These are phyloP conservation scores for Candida sanyiensis DNA, from an alignment of 805 yeast genomes.

Conservation along the genomic window DNA sequence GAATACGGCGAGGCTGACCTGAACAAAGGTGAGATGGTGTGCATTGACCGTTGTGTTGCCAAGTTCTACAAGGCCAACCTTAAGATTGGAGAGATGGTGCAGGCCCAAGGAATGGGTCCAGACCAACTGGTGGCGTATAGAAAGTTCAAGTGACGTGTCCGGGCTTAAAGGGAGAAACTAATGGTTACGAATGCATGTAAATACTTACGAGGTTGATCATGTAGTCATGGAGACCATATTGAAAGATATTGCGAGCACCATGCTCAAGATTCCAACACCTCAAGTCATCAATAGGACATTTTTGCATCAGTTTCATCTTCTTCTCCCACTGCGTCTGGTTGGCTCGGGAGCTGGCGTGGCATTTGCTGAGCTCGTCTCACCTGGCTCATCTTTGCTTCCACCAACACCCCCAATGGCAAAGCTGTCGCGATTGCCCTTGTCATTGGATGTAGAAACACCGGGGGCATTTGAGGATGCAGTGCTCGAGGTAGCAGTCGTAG, in stretches of 20 bases:
- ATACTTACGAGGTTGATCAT: conserved; percentile 1
- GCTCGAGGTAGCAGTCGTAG: conserved; percentile 5
- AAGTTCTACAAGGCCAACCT: conserved; percentile 75
- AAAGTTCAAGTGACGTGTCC: conserved; percentile 11
- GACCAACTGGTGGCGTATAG: conserved; percentile 21
- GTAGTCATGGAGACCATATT: too few relatives aligned
- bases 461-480: too few relatives aligned
- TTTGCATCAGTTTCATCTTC: too few relatives aligned
- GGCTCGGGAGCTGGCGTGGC: conserved; percentile 15
- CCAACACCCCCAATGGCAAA: conserved; percentile 10
- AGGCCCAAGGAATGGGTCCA: conserved; percentile 21
- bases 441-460: too few relatives aligned
- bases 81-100: conserved; percentile 45
- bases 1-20: conserved; percentile 82
- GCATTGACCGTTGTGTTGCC: conserved; percentile 81
- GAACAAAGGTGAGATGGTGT: conserved; percentile 75
- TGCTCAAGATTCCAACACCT: too few relatives aligned
- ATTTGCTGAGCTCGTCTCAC: conserved; percentile 6
- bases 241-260: too few relatives aligned
- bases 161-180: neutral
- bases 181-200: conserved; percentile 1
- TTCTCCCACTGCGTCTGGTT: conserved; percentile 18
- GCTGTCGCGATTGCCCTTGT: conserved; percentile 7
- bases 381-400: conserved; percentile 17
- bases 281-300: too few relatives aligned